Evolutionary conservation across 805 yeast genomes (phyloP).

Genomic region (Myxozyma melibiosi): DNA sequence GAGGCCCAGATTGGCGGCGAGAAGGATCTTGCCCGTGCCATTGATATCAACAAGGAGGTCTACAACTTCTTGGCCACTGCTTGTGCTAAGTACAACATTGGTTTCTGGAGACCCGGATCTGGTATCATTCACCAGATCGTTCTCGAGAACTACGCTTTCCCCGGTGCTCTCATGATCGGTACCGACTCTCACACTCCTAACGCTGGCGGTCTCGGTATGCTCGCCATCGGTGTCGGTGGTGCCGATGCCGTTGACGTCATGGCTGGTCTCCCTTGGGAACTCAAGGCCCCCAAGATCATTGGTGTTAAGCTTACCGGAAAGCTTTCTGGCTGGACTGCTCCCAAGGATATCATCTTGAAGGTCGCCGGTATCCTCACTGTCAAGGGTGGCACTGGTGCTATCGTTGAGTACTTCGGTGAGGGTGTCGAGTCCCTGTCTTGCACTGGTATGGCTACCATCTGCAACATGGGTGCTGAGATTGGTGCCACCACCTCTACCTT

Average conservation of each 20-base stretch:
- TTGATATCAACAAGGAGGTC: conserved; percentile 88
- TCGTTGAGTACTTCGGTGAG: conserved; percentile 95
- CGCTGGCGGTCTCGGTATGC: conserved; percentile 98
- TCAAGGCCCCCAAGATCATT: conserved; percentile 92
- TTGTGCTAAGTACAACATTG: conserved; percentile 93
- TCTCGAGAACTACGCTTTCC: conserved; percentile 93
- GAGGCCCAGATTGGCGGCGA: conserved; percentile 95
- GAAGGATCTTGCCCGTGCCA: conserved; percentile 76
- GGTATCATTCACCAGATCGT: conserved; percentile 99
- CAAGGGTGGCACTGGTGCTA: conserved; percentile 96
- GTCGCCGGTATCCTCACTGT: conserved; percentile 93
- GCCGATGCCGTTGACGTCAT: conserved; percentile 99
- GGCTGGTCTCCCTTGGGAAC: conserved; percentile 98
- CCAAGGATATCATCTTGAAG: conserved; percentile 92
- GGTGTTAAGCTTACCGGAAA: conserved; percentile 93
- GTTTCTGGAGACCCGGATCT: conserved; percentile 99
- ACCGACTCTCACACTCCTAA: conserved; percentile 99
- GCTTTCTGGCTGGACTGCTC: conserved; percentile 92
- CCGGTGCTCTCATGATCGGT: conserved; percentile 96
- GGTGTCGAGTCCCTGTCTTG: conserved; percentile 88
- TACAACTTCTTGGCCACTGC: conserved; percentile 92
- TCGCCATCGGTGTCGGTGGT: conserved; percentile 99
- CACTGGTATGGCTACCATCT: conserved; percentile 99
- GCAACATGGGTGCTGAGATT: conserved; percentile 99
- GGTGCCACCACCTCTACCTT: conserved; percentile 98